Evolutionary conservation across 371 early-diverging fungal genomes (phyloP).

Genomic region (Mortierella sp.): DNA sequence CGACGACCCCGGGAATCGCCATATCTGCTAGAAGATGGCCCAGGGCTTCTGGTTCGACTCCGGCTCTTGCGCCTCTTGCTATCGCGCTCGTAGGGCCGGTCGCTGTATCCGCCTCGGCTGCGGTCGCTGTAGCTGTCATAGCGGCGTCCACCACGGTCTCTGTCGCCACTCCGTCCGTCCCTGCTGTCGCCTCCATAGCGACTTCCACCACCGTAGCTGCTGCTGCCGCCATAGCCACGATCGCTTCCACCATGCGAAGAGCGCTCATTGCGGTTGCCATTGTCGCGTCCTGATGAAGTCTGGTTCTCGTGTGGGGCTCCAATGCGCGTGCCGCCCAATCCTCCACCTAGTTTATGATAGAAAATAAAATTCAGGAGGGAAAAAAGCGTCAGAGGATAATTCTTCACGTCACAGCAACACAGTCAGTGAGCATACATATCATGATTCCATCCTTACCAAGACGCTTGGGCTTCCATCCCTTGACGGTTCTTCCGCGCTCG

Average conservation of each 20-base stretch:
- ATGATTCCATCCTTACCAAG: conserved; percentile 62
- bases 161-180: conserved; percentile 55
- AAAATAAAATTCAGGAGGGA: not conserved
- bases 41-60: conserved; percentile 49
- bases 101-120: conserved; percentile 52
- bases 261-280: conserved; percentile 59
- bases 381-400: not conserved
- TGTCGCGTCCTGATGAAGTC: conserved; percentile 59
- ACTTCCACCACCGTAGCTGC: conserved; percentile 49
- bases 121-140: conserved; percentile 33
- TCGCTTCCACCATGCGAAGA: conserved; percentile 50
- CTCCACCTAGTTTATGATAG: conserved; percentile 82
- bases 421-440: not conserved
- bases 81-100: conserved; percentile 53
- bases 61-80: conserved; percentile 56
- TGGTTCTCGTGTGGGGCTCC: conserved; percentile 73
- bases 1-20: conserved; percentile 42
- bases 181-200: conserved; percentile 35
- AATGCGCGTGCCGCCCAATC: conserved; percentile 87
- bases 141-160: conserved; percentile 46
- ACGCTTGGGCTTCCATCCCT: conserved; percentile 94
- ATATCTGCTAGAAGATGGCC: conserved; percentile 26
- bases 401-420: not conserved
- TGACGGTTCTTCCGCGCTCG: conserved; percentile 96
- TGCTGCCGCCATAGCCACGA: conserved; percentile 54